Percentiles rank a stretch among this genome's conserved stretches.
These are phyloP conservation scores for Phytopythium helicoides DNA, from an alignment of 352 stramenopile genomes.

Conservation along the genomic window DNA sequence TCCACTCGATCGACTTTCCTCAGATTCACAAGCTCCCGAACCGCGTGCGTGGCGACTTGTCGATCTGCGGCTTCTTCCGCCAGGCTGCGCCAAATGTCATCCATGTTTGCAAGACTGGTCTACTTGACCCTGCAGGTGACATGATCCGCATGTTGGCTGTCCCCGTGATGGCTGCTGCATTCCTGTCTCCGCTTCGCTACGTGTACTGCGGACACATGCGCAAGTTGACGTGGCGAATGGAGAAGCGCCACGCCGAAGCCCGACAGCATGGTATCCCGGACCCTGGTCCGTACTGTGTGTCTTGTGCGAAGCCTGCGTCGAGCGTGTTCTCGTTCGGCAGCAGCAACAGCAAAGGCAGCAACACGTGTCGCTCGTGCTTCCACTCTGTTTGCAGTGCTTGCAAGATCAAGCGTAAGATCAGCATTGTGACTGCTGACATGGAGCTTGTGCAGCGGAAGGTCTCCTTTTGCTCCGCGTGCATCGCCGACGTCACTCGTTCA, in stretches of 20 bases:
- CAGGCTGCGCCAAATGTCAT: conserved; percentile 40
- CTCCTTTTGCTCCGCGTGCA: conserved; percentile 28
- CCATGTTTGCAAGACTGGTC: conserved; percentile 38
- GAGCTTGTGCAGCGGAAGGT: conserved; percentile 31
- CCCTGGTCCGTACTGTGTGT: conserved; percentile 20
- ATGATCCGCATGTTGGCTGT: conserved; percentile 39
- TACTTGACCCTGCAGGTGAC: conserved; percentile 29
- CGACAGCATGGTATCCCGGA: conserved; percentile 23
- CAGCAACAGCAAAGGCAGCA: conserved; percentile 22
- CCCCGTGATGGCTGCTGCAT: conserved; percentile 31
- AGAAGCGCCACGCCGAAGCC: conserved; percentile 26
- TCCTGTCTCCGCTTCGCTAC: conserved; percentile 34
- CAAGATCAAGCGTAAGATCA: conserved; percentile 42
- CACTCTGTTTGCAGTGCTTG: conserved; percentile 25
- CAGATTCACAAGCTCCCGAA: conserved; percentile 34
- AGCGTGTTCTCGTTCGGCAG: conserved; percentile 22
- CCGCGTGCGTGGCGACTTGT: conserved; percentile 41
- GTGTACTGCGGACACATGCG: conserved; percentile 62
- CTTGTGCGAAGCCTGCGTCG: conserved; percentile 14
- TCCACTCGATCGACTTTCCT: conserved; percentile 58
- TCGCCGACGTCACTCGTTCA: conserved; percentile 17
- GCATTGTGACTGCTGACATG: conserved; percentile 28
- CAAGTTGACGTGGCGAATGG: conserved; percentile 62
- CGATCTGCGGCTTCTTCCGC: conserved; percentile 51
- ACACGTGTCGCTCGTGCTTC: conserved; percentile 33